Percentiles rank a stretch among this genome's conserved stretches.
These are phyloP conservation scores for Dendrobium chrysotoxum DNA, from an alignment of 106 monocot genomes.

Conservation along the genomic window DNA sequence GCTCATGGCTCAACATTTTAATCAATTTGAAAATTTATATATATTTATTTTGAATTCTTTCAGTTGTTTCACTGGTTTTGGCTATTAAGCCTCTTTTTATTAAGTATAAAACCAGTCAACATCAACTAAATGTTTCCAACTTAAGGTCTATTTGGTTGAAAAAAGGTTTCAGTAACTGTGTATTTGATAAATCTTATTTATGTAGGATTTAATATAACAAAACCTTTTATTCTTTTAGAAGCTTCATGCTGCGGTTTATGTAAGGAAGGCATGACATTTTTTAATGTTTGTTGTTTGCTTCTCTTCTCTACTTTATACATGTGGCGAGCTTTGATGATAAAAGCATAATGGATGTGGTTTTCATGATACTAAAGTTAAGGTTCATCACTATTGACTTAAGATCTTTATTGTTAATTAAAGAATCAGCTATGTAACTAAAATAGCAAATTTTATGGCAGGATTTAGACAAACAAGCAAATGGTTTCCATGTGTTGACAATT, in stretches of 20 bases:
- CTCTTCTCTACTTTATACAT: neutral
- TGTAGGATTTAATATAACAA: no score
- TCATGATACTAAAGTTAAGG: neutral
- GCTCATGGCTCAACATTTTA: no score
- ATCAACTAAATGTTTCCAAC: no score
- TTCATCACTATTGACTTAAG: neutral
- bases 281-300: neutral
- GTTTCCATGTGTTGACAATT: slow-evolving; percentile 16
- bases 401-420: neutral
- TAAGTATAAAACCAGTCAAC: no score
- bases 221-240: neutral
- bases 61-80: no score
- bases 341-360: neutral
- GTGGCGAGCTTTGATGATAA: neutral
- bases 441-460: slow-evolving; percentile 20
- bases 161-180: no score
- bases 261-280: neutral
- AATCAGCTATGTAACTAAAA: neutral
- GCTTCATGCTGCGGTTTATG: neutral
- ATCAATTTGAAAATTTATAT: no score
- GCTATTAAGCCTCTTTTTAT: no score
- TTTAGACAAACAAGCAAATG: slow-evolving; percentile 19
- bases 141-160: no score
- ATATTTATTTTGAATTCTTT: no score
- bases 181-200: no score